Percentiles rank a stretch among this genome's conserved stretches.
Evolutionary conservation across 176 grass and related monocot species (phyloP).

Genomic region (Paspalum vaginatum): DNA sequence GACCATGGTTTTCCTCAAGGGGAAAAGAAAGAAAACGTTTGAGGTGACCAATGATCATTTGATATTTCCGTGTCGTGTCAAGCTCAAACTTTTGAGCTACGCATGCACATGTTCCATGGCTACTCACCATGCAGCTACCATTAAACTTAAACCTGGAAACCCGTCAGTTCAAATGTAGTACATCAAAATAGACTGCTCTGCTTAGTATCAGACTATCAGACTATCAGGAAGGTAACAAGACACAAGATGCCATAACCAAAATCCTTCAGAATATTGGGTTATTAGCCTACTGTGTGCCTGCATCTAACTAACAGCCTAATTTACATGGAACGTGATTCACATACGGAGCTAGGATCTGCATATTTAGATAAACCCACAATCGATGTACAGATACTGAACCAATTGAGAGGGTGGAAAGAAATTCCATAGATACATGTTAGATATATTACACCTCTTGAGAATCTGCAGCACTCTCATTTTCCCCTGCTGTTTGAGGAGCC

Average conservation of each 20-base stretch:
- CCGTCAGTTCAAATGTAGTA: background rate
- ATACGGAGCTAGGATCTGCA: constrained; percentile 22
- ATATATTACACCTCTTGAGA: constrained; percentile 6
- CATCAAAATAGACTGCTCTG: background rate
- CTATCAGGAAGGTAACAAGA: constrained; percentile 23
- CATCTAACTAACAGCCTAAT: constrained; percentile 36
- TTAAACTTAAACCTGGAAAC: background rate
- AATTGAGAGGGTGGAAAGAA: background rate
- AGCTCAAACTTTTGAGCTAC: background rate
- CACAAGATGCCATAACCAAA: constrained; percentile 26
- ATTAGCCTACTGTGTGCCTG: background rate
- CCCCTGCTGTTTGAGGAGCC: constrained; percentile 20
- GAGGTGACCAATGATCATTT: background rate
- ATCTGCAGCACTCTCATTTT: constrained; percentile 21
- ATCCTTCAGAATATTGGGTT: constrained; percentile 23
- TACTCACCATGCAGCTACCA: background rate
- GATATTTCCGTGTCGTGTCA: background rate
- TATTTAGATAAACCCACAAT: background rate
- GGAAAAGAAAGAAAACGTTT: no score
- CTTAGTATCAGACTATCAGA: no score
- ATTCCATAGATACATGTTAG: background rate
- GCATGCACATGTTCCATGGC: background rate
- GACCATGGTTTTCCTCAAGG: no score
- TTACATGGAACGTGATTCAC: constrained; percentile 29
- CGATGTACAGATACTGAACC: constrained; percentile 35